Conservation (phyloP, 2,329 filamentous ascomycete species). For the Colletotrichum somersetense region DNA sequence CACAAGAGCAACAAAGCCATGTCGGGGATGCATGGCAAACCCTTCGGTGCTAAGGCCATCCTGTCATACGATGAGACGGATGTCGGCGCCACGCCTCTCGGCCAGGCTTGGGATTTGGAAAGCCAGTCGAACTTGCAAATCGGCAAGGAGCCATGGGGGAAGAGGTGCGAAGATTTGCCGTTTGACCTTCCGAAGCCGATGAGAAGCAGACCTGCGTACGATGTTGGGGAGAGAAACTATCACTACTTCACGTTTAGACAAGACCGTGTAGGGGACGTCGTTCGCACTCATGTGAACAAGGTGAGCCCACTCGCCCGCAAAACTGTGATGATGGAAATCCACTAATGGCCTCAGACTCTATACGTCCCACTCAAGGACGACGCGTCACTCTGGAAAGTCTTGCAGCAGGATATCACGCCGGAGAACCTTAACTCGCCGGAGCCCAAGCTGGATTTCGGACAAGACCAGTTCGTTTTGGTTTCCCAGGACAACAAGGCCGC, state of each 20-base stretch:
- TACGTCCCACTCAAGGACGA: constrained; percentile 40
- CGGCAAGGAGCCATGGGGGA: constrained; percentile 36
- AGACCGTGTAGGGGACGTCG: constrained; percentile 26
- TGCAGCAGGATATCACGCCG: constrained; percentile 26
- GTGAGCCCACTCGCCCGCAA: background rate
- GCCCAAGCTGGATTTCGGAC: constrained; percentile 35
- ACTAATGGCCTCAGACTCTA: constrained; percentile 28
- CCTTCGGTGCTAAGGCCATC: constrained; percentile 40
- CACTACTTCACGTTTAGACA: constrained; percentile 40
- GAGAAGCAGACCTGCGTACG: constrained; percentile 40
- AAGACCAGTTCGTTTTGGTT: constrained; percentile 40
- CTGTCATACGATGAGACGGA: constrained; percentile 43
- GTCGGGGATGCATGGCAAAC: constrained; percentile 27
- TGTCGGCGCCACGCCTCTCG: constrained; percentile 24
- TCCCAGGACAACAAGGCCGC: constrained; percentile 42
- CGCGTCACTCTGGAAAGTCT: constrained; percentile 36
- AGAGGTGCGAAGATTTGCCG: constrained; percentile 41
- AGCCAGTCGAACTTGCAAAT: constrained; percentile 19
- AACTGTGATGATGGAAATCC: background rate
- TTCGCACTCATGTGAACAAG: constrained; percentile 35
- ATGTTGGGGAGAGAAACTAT: constrained; percentile 40
- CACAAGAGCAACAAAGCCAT: constrained; percentile 30
- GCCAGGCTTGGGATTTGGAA: constrained; percentile 40
- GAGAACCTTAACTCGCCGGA: constrained; percentile 32
- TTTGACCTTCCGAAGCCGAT: constrained; percentile 43